phyloP scores from a whole-genome alignment of 73 alveolate genomes.

The Blepharisma japonicum region DNA sequence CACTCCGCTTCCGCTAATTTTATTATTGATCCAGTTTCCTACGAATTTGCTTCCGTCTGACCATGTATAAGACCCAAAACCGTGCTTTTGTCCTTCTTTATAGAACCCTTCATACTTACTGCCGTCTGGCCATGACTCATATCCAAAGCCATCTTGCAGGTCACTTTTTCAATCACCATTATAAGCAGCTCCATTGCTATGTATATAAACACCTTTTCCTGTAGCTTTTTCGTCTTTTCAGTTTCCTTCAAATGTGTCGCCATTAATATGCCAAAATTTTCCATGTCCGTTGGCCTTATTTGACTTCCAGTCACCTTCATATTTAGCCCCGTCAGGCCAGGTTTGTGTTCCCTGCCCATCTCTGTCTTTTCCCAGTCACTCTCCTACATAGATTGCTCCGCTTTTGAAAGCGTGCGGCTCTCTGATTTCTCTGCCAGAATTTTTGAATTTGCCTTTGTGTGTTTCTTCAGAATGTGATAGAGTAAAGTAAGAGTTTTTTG shows the following conservation, averaged over 20 bases:
- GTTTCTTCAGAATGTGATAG: too few species aligned
- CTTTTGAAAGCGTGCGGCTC: too few species aligned
- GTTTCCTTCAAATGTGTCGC: slow-evolving; percentile 44
- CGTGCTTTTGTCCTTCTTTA: slow-evolving; percentile 29
- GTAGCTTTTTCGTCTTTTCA: slow-evolving; percentile 46
- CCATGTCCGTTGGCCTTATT: slow-evolving; percentile 69
- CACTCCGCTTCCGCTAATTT: slow-evolving; percentile 43
- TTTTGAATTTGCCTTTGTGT: too few species aligned
- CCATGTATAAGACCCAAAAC: slow-evolving; percentile 31
- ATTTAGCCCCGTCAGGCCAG: slow-evolving; percentile 65
- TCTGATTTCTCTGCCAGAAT: too few species aligned
- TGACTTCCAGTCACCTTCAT: slow-evolving; percentile 64
- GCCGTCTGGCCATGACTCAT: neutral
- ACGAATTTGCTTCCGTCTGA: slow-evolving; percentile 32
- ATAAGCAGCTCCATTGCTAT: slow-evolving; percentile 60
- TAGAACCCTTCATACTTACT: slow-evolving; percentile 33
- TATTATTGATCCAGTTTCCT: slow-evolving; percentile 28
- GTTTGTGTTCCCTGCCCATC: slow-evolving; percentile 45
- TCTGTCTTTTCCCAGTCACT: slow-evolving; percentile 46
- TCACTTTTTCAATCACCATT: slow-evolving; percentile 29
- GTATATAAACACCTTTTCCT: slow-evolving; percentile 45
- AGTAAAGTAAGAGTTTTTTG: too few species aligned
- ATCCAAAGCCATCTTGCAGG: slow-evolving; percentile 18
- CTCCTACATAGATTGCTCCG: slow-evolving; percentile 36
- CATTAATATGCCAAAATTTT: slow-evolving; percentile 43